These are phyloP conservation scores for Colletotrichum incanum DNA, from an alignment of 2,329 filamentous ascomycete genomes.

Conservation along the genomic window DNA sequence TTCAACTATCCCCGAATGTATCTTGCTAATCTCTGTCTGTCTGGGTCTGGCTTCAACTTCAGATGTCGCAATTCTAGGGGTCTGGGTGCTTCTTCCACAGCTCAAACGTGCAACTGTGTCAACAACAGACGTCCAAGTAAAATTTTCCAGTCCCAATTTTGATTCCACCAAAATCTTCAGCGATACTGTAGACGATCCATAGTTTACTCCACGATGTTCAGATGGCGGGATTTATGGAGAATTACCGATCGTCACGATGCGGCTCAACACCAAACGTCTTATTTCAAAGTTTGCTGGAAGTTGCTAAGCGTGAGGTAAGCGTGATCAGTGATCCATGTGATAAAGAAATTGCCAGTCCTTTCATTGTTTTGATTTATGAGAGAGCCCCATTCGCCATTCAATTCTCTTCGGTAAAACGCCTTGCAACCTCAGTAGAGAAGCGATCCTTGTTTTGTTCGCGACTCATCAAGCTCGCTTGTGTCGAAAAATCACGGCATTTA, in stretches of 20 bases:
- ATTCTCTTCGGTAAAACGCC: not conserved
- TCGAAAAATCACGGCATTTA: no score
- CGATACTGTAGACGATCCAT: not conserved
- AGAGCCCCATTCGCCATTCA: no score
- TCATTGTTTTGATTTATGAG: not conserved
- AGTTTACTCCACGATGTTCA: slow-evolving; percentile 14
- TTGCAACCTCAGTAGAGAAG: not conserved
- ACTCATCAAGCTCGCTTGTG: not conserved
- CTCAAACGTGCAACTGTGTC: not conserved
- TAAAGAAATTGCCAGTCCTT: not conserved
- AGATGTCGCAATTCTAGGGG: not conserved
- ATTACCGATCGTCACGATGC: not conserved
- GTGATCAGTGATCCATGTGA: not conserved
- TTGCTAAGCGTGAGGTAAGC: not conserved
- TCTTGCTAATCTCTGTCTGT: no score
- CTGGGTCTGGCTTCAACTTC: no score
- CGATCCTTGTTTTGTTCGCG: not conserved
- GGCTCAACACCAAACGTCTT: slow-evolving; percentile 3
- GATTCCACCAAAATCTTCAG: not conserved
- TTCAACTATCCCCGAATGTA: not conserved
- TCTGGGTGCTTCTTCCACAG: not conserved
- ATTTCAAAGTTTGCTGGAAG: not conserved
- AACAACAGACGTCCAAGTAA: not conserved
- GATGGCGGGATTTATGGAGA: slow-evolving; percentile 10
- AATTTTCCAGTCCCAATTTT: slow-evolving; percentile 1